Evolutionary conservation across 148 eudicot species (phyloP).

Genomic region (Camellia granthamiana): DNA sequence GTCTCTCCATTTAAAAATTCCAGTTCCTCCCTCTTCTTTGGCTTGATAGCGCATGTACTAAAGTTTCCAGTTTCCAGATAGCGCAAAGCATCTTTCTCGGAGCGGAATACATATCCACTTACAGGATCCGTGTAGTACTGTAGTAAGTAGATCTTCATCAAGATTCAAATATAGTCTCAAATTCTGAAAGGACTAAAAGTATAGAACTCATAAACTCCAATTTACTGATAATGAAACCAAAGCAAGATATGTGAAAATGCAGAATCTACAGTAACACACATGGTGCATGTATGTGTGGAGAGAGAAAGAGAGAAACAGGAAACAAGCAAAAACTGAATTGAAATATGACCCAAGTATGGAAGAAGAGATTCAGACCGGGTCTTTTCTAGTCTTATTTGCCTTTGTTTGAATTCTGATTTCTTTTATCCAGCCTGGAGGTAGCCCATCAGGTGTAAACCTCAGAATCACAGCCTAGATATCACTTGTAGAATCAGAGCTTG

Average conservation of each 20-base stretch:
- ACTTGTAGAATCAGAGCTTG: constrained; percentile 17
- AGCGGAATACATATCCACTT: constrained; percentile 64
- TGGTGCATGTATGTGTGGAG: not conserved
- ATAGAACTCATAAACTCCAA: not conserved
- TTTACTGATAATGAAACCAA: not conserved
- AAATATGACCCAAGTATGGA: not conserved
- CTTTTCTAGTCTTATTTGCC: constrained; percentile 35
- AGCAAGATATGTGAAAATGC: not conserved
- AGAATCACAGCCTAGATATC: constrained; percentile 38
- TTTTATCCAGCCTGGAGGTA: constrained; percentile 69
- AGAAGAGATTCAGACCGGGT: constrained; percentile 42
- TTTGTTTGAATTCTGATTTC: constrained; percentile 43
- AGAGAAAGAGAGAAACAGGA: not conserved
- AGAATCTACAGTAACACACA: not conserved
- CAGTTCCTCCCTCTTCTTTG: constrained; percentile 39
- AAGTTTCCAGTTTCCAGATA: constrained; percentile 65
- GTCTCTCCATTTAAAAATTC: constrained; percentile 25
- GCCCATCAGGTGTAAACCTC: constrained; percentile 42
- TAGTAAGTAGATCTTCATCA: constrained; percentile 14
- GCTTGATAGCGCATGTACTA: constrained; percentile 53
- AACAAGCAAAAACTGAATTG: not conserved
- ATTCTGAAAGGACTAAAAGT: not conserved
- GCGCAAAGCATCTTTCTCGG: constrained; percentile 60
- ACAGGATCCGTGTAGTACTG: constrained; percentile 50
- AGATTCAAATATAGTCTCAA: constrained; percentile 3